These are phyloP conservation scores for Candida saitoana DNA, from an alignment of 805 yeast genomes.

Conservation along the genomic window DNA sequence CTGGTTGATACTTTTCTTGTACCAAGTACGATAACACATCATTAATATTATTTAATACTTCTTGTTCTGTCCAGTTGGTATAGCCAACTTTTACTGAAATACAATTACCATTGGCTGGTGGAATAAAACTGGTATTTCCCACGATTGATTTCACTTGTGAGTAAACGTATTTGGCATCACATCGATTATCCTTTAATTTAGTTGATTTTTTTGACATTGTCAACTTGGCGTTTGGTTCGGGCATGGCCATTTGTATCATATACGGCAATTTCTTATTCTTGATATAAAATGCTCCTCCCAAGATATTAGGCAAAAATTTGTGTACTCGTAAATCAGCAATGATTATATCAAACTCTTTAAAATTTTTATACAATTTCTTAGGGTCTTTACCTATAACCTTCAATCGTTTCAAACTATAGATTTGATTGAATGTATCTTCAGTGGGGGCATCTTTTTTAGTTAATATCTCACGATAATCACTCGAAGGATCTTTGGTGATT, in stretches of 20 bases:
- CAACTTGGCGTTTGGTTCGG: slow-evolving; percentile 33
- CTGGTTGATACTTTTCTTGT: slow-evolving; percentile 42
- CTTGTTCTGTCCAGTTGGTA: slow-evolving; percentile 38
- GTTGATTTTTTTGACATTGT: slow-evolving; percentile 25
- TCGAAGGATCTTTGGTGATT: slow-evolving; percentile 71
- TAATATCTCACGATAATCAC: slow-evolving; percentile 48
- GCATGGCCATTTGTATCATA: slow-evolving; percentile 57
- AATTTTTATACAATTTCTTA: slow-evolving; percentile 45
- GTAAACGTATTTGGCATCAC: slow-evolving; percentile 62
- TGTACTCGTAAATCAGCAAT: slow-evolving; percentile 68
- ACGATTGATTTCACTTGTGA: slow-evolving; percentile 63
- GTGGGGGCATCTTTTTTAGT: slow-evolving; percentile 50
- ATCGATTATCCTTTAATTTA: slow-evolving; percentile 51
- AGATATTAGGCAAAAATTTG: slow-evolving; percentile 51
- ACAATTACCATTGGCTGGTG: slow-evolving; percentile 61
- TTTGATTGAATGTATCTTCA: slow-evolving; percentile 57
- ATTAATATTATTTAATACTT: slow-evolving; percentile 50
- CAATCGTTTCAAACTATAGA: slow-evolving; percentile 56
- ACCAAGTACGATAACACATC: slow-evolving; percentile 48
- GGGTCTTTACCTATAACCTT: slow-evolving; percentile 43
- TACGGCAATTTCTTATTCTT: slow-evolving; percentile 65
- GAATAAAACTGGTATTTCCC: slow-evolving; percentile 54
- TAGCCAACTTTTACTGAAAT: slow-evolving; percentile 59
- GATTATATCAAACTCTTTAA: slow-evolving; percentile 61
- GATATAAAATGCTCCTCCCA: slow-evolving; percentile 60